Base-by-base conservation (phyloP, 208 protist genomes). In the Angomonas deanei region DNA sequence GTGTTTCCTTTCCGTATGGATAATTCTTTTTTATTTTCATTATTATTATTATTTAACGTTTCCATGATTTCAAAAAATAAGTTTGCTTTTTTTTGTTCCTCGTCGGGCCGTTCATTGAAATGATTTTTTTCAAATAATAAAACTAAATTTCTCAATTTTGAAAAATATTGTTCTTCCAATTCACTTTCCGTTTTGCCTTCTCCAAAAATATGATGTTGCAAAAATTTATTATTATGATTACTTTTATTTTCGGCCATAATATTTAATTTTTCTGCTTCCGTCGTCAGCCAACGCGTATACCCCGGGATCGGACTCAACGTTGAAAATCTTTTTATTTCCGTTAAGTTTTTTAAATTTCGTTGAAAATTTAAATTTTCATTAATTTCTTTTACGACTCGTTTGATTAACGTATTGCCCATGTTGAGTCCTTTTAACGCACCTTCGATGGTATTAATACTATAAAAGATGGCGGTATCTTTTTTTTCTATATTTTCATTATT, bases 341-440 rank as follows among this genome's bases (percentile, higher is more conserved):
- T 72, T 15, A 80, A 64, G 33, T 64, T 42, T 46, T 55, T 64
- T 28, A 58, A 63, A 23, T 62, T 60, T 10, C 80, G 80, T 19
- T 64, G 60, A 13, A 73, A 69, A 67, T 91, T 91, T 53, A 91
- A 78, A 39, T 74, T 78, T 39, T 71, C 74, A 61, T 91, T 72
- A 32, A 92, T 72, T 54, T 91, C 85, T 27, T 76, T 70, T 68
- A 93, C 89, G 2, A 95, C 89, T 24, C 83, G 80, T 71, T 93
- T 95, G 69, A 95, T 95, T 54, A 95, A 81, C 31, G 76, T 48
- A 68, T 90, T 92, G 34, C 89, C 89, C 73, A 95, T 81, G 71
- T 92, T 84, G 63, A 95, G 78, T 11, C 89, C 89, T 32, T 74
- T 77, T 46, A 95, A 65, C 24, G 84, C 83, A 28, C 72, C 76